Evolutionary conservation across 2,329 filamentous ascomycete genomes (phyloP).

Genomic region (Leptosphaerulina australis): DNA sequence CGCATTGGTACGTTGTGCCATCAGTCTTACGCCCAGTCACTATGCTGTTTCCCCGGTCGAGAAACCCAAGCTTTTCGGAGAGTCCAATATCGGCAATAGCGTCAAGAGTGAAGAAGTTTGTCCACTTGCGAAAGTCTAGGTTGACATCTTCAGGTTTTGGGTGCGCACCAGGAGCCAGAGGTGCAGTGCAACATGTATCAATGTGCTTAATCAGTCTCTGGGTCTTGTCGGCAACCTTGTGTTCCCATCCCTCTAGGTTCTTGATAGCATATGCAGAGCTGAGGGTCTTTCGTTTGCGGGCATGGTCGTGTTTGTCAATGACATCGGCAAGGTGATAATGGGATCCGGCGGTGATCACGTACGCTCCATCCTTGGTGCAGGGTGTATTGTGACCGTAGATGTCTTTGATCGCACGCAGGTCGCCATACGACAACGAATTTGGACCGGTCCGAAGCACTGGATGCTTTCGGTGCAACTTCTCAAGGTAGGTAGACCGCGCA

Average conservation of each 20-base stretch:
- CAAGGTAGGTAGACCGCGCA: constrained; percentile 53
- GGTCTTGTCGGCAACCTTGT: constrained; percentile 61
- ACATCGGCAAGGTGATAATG: constrained; percentile 62
- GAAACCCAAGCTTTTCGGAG: constrained; percentile 58
- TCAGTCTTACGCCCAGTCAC: constrained; percentile 53
- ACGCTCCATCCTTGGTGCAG: constrained; percentile 59
- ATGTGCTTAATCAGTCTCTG: constrained; percentile 53
- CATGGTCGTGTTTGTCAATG: constrained; percentile 59
- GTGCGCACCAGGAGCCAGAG: constrained; percentile 32
- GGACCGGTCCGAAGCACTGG: constrained; percentile 50
- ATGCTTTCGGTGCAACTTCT: constrained; percentile 55
- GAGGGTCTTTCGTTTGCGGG: constrained; percentile 58
- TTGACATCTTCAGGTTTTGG: constrained; percentile 51
- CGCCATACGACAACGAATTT: constrained; percentile 42
- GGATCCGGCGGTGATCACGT: constrained; percentile 53
- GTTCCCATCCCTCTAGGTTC: constrained; percentile 62
- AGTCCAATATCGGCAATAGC: constrained; percentile 64
- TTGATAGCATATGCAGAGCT: constrained; percentile 60
- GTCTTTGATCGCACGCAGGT: constrained; percentile 52
- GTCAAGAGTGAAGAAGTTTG: constrained; percentile 63
- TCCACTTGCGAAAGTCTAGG: constrained; percentile 59
- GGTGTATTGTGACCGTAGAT: constrained; percentile 60
- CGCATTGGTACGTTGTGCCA: constrained; percentile 54
- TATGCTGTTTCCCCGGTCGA: constrained; percentile 57
- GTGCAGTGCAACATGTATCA: constrained; percentile 52